phyloP scores from a whole-genome alignment of 164 flowering plant genomes.

The Tinospora cordifolia region DNA sequence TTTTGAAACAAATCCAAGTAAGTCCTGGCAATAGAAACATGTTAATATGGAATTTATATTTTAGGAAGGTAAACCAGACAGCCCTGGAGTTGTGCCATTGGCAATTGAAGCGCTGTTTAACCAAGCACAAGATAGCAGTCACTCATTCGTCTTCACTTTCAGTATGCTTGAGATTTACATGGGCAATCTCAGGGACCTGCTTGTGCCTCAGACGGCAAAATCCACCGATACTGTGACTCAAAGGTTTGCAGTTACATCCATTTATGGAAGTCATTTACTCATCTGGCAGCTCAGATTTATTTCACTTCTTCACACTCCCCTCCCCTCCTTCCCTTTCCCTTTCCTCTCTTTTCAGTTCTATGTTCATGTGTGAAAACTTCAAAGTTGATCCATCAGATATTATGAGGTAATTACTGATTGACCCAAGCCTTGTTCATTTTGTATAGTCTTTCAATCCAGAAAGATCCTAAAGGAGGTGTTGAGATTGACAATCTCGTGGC shows the following conservation, averaged over 20 bases:
- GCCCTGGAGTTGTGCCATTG: conserved; percentile 52
- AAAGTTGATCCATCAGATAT: background rate
- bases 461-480: conserved; percentile 42
- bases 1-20: background rate
- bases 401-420: background rate
- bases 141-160: conserved; percentile 36
- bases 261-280: background rate
- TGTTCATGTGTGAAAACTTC: no score
- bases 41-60: conserved; percentile 8
- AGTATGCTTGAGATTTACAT: conserved; percentile 71
- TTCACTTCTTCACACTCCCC: no score
- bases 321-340: no score
- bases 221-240: conserved; percentile 33
- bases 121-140: conserved; percentile 41
- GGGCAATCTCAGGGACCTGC: conserved; percentile 57
- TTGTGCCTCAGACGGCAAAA: conserved; percentile 36
- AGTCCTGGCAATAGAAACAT: background rate
- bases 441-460: conserved; percentile 46
- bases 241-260: conserved; percentile 25
- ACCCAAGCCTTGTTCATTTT: background rate
- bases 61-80: conserved; percentile 50
- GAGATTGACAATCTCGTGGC: conserved; percentile 49
- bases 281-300: background rate
- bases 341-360: no score
- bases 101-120: conserved; percentile 43